Evolutionary conservation across 192 early-diverging fungal species (phyloP), one percentile per base, ranked within the genome.

Genomic region (Backusella tarrabulga): DNA sequence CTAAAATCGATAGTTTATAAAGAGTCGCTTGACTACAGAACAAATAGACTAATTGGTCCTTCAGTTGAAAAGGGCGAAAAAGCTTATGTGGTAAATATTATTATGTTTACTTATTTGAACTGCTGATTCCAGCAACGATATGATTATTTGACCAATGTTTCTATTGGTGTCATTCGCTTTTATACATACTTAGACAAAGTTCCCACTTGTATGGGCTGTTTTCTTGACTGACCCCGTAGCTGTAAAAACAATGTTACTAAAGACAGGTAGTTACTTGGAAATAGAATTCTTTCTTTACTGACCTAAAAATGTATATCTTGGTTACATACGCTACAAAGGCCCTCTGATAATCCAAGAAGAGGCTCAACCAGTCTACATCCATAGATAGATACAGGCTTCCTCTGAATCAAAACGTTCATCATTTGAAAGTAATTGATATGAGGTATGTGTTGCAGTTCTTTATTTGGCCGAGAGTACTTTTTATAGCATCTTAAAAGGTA

Each of bases 51-150:
- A 12, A 23, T 72, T 29, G 6, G 26, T 14, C 70, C 70, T 46
- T 12, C 50, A 15, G 21, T 72, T 17, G 40, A 72, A 19, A 15
- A 21, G 3, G 26, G 21, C 2, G 11, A 23, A 17, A 34, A 34
- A 46, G 40, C 41, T 14, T 72, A 72, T 72, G 41, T 72, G 36
- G 70, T 72, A 72, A 72, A 26, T 50, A 46, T 26, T 17, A 23
- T 17, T 0, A 14, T 6, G 2, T 23, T 42, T 19, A 19, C 9
- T n/a, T 52, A 11, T 26, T 60, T 11, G 11, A 60, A 3, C 19
- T 26, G 21, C 26, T 12, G 9, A 60, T 60, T 12, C 9, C 21
- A 26, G 9, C 54, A 60, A 8, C 9, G 26, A 26, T n/a, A 50
- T 50, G 19, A 50, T 50, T 60, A 26, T 60, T 32, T 23, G 23